phyloP scores from a whole-genome alignment of 1,284 basidiomycete species.

The Puccinia coronata region DNA sequence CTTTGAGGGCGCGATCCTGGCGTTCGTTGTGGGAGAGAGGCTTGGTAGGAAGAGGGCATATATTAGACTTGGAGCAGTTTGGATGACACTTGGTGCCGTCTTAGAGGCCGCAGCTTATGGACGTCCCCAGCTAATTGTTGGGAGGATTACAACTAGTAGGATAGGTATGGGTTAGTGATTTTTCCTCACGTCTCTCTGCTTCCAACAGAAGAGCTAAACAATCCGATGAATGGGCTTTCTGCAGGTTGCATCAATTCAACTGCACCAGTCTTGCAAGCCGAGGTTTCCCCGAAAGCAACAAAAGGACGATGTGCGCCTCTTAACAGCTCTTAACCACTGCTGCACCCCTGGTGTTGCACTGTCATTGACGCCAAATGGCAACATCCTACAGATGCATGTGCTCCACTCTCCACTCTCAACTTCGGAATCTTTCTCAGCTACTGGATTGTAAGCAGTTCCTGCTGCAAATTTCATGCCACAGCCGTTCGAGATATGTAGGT shows the following conservation, averaged over 20 bases:
- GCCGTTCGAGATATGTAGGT: too few species aligned
- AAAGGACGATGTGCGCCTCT: constrained; percentile 54
- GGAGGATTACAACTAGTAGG: constrained; percentile 46
- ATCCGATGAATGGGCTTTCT: constrained; percentile 57
- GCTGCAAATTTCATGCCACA: too few species aligned
- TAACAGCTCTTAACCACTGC: too few species aligned
- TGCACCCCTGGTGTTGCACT: too few species aligned
- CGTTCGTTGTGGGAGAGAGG: constrained; percentile 56
- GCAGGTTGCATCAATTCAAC: too few species aligned
- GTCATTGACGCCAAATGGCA: too few species aligned
- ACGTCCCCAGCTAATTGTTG: constrained; percentile 55
- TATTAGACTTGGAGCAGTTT: constrained; percentile 56
- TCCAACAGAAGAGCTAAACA: too few species aligned
- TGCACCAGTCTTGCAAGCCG: too few species aligned
- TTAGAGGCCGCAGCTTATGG: constrained; percentile 55
- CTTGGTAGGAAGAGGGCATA: constrained; percentile 55
- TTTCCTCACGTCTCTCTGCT: constrained; percentile 52
- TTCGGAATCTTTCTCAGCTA: too few species aligned
- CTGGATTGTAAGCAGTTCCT: too few species aligned
- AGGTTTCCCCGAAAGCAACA: too few species aligned
- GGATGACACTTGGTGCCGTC: constrained; percentile 56
- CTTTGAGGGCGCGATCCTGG: constrained; percentile 55
- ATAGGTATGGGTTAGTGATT: constrained; percentile 44
- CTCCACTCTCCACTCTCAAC: constrained; percentile 57
- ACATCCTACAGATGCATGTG: constrained; percentile 54